phyloP scores from a whole-genome alignment of 139 green algal species.

The Closterium sp. region DNA sequence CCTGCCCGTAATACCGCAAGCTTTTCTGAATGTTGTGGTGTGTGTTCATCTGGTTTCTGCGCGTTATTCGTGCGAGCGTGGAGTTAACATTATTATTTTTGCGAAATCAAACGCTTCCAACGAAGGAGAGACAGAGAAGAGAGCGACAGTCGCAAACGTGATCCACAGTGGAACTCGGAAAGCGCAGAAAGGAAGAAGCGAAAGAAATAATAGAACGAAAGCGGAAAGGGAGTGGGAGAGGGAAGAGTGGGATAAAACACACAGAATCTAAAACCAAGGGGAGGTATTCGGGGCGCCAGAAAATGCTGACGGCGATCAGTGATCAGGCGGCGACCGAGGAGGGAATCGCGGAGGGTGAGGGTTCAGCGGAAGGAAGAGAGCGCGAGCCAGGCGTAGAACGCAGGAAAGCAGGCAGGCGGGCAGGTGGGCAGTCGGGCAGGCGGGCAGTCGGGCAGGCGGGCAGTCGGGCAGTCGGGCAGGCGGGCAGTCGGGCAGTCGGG shows the following conservation, averaged over 20 bases:
- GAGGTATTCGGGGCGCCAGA: no score
- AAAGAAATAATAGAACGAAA: no score
- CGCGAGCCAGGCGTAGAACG: not conserved
- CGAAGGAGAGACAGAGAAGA: conserved; percentile 15
- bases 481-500: no score
- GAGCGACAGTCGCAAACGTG: not conserved
- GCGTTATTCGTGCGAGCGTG: no score
- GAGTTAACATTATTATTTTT: no score
- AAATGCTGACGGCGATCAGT: not conserved
- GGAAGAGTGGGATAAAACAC: not conserved
- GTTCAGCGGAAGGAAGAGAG: not conserved
- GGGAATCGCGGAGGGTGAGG: no score
- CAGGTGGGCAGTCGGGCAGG: no score
- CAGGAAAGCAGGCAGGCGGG: not conserved
- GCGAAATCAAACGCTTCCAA: not conserved
- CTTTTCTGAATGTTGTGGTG: no score
- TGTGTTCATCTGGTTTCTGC: not conserved
- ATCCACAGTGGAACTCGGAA: not conserved
- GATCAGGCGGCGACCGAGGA: not conserved
- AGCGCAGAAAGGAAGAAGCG: not conserved
- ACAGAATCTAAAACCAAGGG: conserved; percentile 11
- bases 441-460: no score
- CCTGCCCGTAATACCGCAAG: no score
- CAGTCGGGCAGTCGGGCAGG: no score
- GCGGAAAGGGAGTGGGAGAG: not conserved